A percentile compares a stretch with the other conserved stretches of the same genome.
Conservation (phyloP, 768 basidiomycete genomes). For the Pisolithus sp. region DNA sequence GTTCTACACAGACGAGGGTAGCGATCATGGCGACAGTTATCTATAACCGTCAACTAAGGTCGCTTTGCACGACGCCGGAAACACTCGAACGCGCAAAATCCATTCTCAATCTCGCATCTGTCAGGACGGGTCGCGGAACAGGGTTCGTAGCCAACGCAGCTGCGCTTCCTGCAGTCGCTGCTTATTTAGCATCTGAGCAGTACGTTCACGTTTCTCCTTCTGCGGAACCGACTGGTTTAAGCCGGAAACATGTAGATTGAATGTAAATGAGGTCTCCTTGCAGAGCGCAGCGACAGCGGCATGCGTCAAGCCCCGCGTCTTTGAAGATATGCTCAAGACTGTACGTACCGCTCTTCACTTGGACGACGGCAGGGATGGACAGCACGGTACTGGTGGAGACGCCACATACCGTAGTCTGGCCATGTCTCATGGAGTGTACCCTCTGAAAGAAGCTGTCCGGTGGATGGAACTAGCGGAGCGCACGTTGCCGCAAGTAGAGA, state of each 20-base stretch:
- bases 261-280: conserved; percentile 24
- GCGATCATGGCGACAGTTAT: conserved; percentile 7
- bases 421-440: conserved; percentile 14
- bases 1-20: too few relatives aligned
- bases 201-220: conserved; percentile 5
- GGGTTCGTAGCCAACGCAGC: conserved; percentile 19
- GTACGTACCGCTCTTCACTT: conserved; percentile 13
- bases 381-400: background rate
- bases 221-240: background rate
- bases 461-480: conserved; percentile 33
- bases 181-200: conserved; percentile 28
- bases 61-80: conserved; percentile 16
- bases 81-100: conserved; percentile 18
- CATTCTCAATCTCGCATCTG: conserved; percentile 14
- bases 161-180: conserved; percentile 24
- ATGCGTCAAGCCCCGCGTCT: conserved; percentile 17
- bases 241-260: conserved; percentile 11
- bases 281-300: conserved; percentile 20
- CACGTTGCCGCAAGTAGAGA: conserved; percentile 6
- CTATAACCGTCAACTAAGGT: conserved; percentile 13
- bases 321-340: conserved; percentile 17
- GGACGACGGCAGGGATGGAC: background rate
- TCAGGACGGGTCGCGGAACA: conserved; percentile 23
- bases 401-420: conserved; percentile 30
- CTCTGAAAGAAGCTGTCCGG: conserved; percentile 13